Evolutionary conservation across 352 stramenopile genomes (phyloP).

Genomic region (Peronospora destructor): DNA sequence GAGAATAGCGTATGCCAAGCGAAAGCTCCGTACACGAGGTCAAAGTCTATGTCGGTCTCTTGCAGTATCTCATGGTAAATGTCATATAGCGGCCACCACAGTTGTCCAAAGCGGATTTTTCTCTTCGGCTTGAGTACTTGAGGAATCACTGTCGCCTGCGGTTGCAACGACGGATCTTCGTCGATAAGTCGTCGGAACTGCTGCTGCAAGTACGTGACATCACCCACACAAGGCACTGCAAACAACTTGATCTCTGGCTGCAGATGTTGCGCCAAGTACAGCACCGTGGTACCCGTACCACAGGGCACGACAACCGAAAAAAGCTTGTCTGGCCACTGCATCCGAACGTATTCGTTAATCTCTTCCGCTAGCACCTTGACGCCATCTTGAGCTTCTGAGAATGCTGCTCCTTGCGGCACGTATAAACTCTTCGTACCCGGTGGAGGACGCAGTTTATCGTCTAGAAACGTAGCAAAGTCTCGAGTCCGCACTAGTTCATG

Average conservation of each 20-base stretch:
- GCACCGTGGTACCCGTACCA: constrained; percentile 69
- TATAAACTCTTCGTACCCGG: constrained; percentile 24
- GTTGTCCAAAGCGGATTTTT: constrained; percentile 66
- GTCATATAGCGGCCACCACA: constrained; percentile 44
- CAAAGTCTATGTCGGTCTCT: constrained; percentile 61
- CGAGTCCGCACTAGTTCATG: constrained; percentile 35
- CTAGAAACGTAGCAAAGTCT: constrained; percentile 29
- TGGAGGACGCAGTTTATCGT: constrained; percentile 3
- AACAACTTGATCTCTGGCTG: constrained; percentile 39
- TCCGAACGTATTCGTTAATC: constrained; percentile 55
- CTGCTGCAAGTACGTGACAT: constrained; percentile 43
- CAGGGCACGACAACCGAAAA: constrained; percentile 68
- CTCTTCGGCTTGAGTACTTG: constrained; percentile 37
- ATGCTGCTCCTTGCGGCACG: constrained; percentile 70
- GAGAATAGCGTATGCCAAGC: constrained; percentile 76
- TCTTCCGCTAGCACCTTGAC: constrained; percentile 53
- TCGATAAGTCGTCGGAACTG: constrained; percentile 45
- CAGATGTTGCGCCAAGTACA: constrained; percentile 75
- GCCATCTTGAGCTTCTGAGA: constrained; percentile 48
- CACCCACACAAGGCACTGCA: constrained; percentile 66
- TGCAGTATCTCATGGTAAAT: constrained; percentile 57
- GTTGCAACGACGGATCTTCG: constrained; percentile 18
- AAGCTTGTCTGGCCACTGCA: constrained; percentile 8
- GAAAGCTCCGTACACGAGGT: constrained; percentile 70
- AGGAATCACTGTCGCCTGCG: constrained; percentile 18